Percentiles rank a stretch among this genome's conserved stretches.
Evolutionary conservation across 768 basidiomycete species (phyloP).

Genomic region (Sistotremastrum suecicum): DNA sequence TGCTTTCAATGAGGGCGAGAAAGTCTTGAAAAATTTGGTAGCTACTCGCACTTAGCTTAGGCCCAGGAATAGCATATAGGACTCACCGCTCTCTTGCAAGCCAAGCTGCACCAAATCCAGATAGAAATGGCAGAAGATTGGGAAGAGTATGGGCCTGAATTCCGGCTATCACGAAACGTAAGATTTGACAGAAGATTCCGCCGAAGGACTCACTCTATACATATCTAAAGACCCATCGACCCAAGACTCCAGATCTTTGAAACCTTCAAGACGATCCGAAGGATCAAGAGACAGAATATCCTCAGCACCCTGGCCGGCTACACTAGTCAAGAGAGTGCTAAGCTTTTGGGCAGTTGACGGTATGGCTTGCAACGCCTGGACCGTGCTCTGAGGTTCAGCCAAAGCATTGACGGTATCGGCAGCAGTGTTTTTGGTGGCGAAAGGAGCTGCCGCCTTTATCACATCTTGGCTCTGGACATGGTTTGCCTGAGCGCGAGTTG

Average conservation of each 20-base stretch:
- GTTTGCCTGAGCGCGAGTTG: too few relatives aligned
- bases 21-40: slow-evolving; percentile 55
- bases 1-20: slow-evolving; percentile 51
- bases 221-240: slow-evolving; percentile 84
- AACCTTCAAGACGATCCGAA: slow-evolving; percentile 76
- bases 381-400: too few relatives aligned
- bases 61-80: slow-evolving; percentile 4
- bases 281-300: slow-evolving; percentile 73
- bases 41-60: slow-evolving; percentile 29
- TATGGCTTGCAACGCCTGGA: too few relatives aligned
- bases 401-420: too few relatives aligned
- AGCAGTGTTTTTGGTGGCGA: too few relatives aligned
- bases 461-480: too few relatives aligned
- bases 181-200: not conserved
- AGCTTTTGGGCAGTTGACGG: too few relatives aligned
- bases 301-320: slow-evolving; percentile 38
- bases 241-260: slow-evolving; percentile 75
- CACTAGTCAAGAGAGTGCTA: too few relatives aligned
- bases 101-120: slow-evolving; percentile 86
- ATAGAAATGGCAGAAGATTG: slow-evolving; percentile 96
- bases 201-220: slow-evolving; percentile 50
- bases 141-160: slow-evolving; percentile 84
- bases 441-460: too few relatives aligned
- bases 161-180: slow-evolving; percentile 49
- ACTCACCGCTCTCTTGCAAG: slow-evolving; percentile 78